Evolutionary conservation across 202 grass and related monocot genomes (phyloP).

Genomic region (Digitaria exilis): DNA sequence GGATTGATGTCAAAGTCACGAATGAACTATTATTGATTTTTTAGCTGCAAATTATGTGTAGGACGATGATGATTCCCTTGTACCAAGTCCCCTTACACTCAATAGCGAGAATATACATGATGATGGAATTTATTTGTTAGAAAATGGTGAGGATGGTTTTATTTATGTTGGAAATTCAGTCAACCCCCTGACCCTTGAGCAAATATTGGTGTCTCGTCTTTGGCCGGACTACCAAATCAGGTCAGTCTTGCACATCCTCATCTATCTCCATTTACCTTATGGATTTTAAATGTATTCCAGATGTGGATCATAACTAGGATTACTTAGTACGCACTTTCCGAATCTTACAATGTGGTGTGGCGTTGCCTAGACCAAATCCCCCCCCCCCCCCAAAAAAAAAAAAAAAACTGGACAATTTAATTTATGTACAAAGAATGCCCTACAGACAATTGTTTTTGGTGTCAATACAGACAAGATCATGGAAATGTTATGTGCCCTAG

Average conservation of each 20-base stretch:
- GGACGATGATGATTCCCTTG: conserved; percentile 64
- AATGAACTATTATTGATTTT: conserved; percentile 12
- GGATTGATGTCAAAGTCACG: not conserved
- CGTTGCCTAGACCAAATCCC: not conserved
- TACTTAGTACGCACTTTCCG: not conserved
- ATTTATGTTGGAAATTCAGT: conserved; percentile 75
- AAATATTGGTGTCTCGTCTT: conserved; percentile 73
- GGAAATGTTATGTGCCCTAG: not conserved
- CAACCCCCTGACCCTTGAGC: conserved; percentile 52
- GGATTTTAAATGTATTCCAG: not conserved
- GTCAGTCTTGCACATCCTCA: conserved; percentile 39
- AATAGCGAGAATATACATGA: conserved; percentile 79
- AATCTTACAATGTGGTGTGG: not conserved
- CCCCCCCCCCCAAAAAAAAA: too few relatives aligned
- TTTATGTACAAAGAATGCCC: not conserved
- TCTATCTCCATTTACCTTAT: conserved; percentile 9
- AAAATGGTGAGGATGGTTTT: conserved; percentile 87
- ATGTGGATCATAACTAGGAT: conserved; percentile 13
- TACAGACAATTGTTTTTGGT: not conserved
- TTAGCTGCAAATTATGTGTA: conserved; percentile 31
- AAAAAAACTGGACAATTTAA: not conserved
- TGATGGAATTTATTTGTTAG: conserved; percentile 82
- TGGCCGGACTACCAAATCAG: conserved; percentile 64
- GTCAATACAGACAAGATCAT: not conserved
- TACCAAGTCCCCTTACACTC: conserved; percentile 62